phyloP scores from a whole-genome alignment of 1,284 basidiomycete species.

The Mycena citricolor region DNA sequence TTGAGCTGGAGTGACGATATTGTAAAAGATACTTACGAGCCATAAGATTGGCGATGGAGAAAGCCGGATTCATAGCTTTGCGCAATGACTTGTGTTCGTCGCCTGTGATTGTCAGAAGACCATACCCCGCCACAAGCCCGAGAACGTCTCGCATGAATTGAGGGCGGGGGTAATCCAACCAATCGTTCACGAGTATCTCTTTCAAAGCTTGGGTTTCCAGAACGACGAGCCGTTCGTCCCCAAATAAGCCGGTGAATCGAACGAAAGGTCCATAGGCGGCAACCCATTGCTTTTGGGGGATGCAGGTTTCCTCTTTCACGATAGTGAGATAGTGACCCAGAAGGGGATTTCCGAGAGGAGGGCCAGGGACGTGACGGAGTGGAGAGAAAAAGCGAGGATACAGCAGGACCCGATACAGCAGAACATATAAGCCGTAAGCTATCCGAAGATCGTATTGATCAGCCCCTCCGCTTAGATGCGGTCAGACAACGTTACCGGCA shows the following conservation, averaged over 20 bases:
- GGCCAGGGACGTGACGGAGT: slow-evolving; percentile 43
- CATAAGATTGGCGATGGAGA: slow-evolving; percentile 45
- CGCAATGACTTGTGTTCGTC: slow-evolving; percentile 49
- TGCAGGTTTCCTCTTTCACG: slow-evolving; percentile 41
- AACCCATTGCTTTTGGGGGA: slow-evolving; percentile 46
- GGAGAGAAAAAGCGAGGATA: slow-evolving; percentile 44
- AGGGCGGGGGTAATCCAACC: slow-evolving; percentile 47
- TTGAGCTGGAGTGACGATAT: no score
- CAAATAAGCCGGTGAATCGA: slow-evolving; percentile 44
- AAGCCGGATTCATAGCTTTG: slow-evolving; percentile 50
- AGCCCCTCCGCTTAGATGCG: no score
- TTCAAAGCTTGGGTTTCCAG: slow-evolving; percentile 42
- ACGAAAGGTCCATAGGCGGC: slow-evolving; percentile 44
- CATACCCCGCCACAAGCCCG: slow-evolving; percentile 44
- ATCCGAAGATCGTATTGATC: no score
- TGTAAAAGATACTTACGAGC: slow-evolving; percentile 39
- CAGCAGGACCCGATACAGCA: slow-evolving; percentile 33
- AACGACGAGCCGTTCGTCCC: slow-evolving; percentile 45
- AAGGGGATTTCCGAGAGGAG: slow-evolving; percentile 37
- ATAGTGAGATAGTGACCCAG: slow-evolving; percentile 40
- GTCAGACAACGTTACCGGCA: no score
- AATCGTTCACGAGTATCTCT: slow-evolving; percentile 44
- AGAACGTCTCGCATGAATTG: slow-evolving; percentile 42
- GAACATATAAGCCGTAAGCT: no score
- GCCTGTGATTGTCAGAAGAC: slow-evolving; percentile 47